These are phyloP conservation scores for Arabidopsis lyrata DNA, from an alignment of 441 rosid species.

Conservation along the genomic window DNA sequence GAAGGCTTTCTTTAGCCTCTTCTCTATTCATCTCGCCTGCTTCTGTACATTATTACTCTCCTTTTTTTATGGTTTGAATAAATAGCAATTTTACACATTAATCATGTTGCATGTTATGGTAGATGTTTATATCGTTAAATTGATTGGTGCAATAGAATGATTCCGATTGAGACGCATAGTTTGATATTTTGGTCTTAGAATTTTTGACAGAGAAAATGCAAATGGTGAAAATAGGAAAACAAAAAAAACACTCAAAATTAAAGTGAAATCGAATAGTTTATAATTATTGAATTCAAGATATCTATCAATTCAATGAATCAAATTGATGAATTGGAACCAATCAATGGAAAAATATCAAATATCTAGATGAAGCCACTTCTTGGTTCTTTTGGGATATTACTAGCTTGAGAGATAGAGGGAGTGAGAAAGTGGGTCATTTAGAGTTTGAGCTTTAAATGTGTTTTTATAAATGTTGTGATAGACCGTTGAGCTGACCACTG, in stretches of 20 bases:
- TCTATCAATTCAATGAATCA: conserved; percentile 3
- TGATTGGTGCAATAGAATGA: neutral
- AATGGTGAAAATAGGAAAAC: neutral
- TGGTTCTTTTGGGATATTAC: conserved; percentile 14
- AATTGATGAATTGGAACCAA: neutral
- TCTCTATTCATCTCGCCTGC: neutral
- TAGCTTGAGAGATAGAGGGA: neutral
- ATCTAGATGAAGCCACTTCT: conserved; percentile 10
- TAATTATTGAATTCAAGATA: conserved; percentile 18
- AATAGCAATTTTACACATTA: neutral
- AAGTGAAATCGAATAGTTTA: neutral
- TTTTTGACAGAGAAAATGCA: conserved; percentile 15
- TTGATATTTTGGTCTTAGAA: neutral
- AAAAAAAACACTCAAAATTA: neutral
- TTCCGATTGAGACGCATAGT: neutral
- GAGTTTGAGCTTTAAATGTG: conserved; percentile 35
- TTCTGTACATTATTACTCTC: conserved; percentile 16
- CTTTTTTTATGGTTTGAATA: neutral
- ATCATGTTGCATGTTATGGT: conserved; percentile 1
- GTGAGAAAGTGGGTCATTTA: conserved; percentile 21
- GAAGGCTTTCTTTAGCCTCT: conserved; percentile 80
- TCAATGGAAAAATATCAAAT: neutral
- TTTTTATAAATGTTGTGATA: conserved; percentile 36
- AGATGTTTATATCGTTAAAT: neutral
- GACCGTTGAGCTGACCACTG: conserved; percentile 43